Percentiles rank a stretch among this genome's conserved stretches.
phyloP scores from a whole-genome alignment of 192 early-diverging fungal genomes.

The Coemansia furcata region DNA sequence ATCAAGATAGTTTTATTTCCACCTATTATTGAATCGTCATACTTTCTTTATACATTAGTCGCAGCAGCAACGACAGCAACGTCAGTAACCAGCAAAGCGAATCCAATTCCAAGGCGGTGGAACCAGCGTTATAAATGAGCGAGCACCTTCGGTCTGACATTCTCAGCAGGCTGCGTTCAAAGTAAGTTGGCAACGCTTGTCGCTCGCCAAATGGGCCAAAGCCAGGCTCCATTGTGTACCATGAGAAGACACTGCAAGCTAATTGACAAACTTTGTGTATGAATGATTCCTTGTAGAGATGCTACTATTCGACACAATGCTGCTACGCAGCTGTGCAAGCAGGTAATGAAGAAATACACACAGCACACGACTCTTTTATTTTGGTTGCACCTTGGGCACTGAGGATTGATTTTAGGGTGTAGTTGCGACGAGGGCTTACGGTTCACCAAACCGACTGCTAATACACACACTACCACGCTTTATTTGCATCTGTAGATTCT shows the following conservation, averaged over 20 bases:
- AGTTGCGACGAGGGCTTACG: neutral
- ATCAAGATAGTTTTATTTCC: too few species aligned
- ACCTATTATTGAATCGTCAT: too few species aligned
- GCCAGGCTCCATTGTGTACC: neutral
- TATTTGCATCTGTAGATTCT: conserved; percentile 11
- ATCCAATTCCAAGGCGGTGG: neutral
- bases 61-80: too few species aligned
- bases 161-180: conserved; percentile 7
- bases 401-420: neutral
- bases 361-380: neutral
- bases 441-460: neutral
- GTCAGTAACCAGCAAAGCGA: neutral
- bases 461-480: neutral
- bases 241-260: neutral
- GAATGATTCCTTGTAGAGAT: neutral
- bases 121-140: neutral
- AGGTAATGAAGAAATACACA: neutral
- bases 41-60: too few species aligned
- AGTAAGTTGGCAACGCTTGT: conserved; percentile 3
- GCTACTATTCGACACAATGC: neutral
- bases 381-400: neutral
- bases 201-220: neutral
- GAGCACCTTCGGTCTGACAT: conserved; percentile 7
- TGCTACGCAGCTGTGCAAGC: neutral
- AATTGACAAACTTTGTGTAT: neutral